phyloP scores from a whole-genome alignment of 179 eudicot species.

The Corrigiola litoralis region DNA sequence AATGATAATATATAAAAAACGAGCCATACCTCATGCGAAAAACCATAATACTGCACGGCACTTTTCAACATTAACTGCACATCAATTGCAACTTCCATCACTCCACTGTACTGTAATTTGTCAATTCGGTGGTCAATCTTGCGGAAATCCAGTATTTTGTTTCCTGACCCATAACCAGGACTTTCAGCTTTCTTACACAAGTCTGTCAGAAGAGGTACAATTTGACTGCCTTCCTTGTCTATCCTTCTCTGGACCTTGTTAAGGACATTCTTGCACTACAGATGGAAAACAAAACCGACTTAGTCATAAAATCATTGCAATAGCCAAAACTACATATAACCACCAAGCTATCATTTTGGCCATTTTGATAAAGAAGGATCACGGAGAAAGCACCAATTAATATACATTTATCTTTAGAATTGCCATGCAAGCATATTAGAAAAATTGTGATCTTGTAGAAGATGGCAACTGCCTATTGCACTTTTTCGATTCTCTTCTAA shows the following conservation, averaged over 20 bases:
- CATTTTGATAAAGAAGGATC: too few relatives aligned
- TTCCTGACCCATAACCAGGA: conserved; percentile 49
- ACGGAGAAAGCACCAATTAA: too few relatives aligned
- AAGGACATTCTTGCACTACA: conserved; percentile 86
- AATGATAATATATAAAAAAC: too few relatives aligned
- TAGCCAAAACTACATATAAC: not conserved
- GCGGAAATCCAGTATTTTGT: conserved; percentile 52
- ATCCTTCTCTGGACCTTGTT: conserved; percentile 76
- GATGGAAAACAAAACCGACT: not conserved
- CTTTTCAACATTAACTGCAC: conserved; percentile 78
- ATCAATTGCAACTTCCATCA: conserved; percentile 73
- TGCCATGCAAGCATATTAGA: not conserved
- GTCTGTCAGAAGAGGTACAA: conserved; percentile 78
- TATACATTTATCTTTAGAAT: too few relatives aligned
- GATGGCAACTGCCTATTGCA: not conserved
- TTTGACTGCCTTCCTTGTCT: conserved; percentile 74
- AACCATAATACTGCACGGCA: conserved; percentile 67
- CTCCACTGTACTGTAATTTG: conserved; percentile 60
- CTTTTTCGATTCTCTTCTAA: not conserved
- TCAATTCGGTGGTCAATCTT: conserved; percentile 77
- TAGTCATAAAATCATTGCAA: not conserved
- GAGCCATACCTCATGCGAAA: conserved; percentile 73
- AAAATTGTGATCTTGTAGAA: not conserved
- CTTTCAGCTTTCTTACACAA: conserved; percentile 75
- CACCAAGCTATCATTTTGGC: not conserved